Evolutionary conservation across 805 yeast genomes (phyloP).

Genomic region (Dipodascopsis tothii): DNA sequence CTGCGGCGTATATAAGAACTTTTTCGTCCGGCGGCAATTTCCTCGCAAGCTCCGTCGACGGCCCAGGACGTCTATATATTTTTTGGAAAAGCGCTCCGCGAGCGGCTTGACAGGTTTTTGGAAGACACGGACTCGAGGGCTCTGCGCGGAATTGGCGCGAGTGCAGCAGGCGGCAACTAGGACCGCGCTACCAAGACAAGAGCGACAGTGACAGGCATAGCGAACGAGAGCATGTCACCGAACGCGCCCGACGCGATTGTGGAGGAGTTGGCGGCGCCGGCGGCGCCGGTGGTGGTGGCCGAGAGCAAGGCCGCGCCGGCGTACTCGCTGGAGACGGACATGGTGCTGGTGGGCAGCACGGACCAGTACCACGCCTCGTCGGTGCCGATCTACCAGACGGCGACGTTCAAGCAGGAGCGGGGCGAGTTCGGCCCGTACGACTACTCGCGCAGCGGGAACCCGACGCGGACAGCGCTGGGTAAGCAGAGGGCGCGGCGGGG

Average conservation of each 20-base stretch:
- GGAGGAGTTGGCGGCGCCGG: background rate
- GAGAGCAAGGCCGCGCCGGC: slow-evolving; percentile 13
- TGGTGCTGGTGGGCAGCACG: slow-evolving; percentile 51
- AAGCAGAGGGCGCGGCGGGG: background rate
- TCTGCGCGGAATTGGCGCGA: too few species aligned
- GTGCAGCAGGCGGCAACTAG: too few species aligned
- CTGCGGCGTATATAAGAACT: too few species aligned
- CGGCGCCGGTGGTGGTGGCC: slow-evolving; percentile 2
- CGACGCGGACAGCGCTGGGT: slow-evolving; percentile 66
- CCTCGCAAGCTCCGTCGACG: too few species aligned
- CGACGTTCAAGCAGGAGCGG: slow-evolving; percentile 83
- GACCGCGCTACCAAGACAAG: too few species aligned
- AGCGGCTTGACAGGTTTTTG: too few species aligned
- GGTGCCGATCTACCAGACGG: slow-evolving; percentile 85
- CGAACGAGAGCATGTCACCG: background rate
- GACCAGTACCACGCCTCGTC: slow-evolving; percentile 76
- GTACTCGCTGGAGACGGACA: slow-evolving; percentile 59
- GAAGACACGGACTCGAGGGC: too few species aligned
- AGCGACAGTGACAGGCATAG: too few species aligned
- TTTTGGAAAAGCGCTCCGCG: too few species aligned
- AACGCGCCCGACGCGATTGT: background rate
- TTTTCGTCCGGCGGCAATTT: too few species aligned
- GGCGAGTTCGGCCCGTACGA: slow-evolving; percentile 75
- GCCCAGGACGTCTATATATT: too few species aligned
- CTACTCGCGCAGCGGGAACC: slow-evolving; percentile 89